A percentile compares a stretch with the other conserved stretches of the same genome.
phyloP scores from a whole-genome alignment of 2,329 filamentous ascomycete species.

The Cercospora zeae-maydis region DNA sequence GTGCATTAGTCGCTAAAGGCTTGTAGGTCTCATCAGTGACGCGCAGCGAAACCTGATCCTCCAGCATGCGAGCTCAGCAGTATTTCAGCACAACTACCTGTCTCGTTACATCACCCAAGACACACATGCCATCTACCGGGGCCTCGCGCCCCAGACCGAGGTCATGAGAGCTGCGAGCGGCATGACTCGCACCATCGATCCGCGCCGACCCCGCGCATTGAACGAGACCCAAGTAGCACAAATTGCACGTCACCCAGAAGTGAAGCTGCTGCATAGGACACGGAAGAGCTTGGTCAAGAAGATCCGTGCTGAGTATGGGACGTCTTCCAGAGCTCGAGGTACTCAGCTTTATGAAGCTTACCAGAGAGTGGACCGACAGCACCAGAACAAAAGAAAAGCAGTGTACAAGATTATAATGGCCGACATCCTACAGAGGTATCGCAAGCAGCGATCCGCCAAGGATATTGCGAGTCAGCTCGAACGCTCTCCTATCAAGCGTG shows the following conservation, averaged over 20 bases:
- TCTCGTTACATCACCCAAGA: not conserved
- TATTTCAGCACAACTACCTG: not conserved
- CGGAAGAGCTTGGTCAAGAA: not conserved
- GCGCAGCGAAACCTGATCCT: not conserved
- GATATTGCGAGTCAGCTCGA: constrained; percentile 5
- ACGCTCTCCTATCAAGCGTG: not conserved
- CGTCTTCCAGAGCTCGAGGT: not conserved
- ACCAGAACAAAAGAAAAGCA: not conserved
- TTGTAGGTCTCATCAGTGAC: not conserved
- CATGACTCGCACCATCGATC: constrained; percentile 7
- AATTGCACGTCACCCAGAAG: constrained; percentile 1
- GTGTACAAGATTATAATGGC: constrained; percentile 4
- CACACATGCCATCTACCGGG: not conserved
- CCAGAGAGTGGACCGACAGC: constrained; percentile 4
- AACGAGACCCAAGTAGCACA: constrained; percentile 3
- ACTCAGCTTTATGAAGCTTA: constrained; percentile 2
- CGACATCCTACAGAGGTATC: not conserved
- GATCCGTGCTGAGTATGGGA: not conserved
- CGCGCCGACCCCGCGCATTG: not conserved
- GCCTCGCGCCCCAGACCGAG: not conserved
- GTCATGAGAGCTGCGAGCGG: constrained; percentile 4
- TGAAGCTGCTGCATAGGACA: not conserved
- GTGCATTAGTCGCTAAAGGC: not conserved
- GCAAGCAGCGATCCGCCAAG: constrained; percentile 1
- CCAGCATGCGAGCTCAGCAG: not conserved